Base-by-base conservation (phyloP, 495 filamentous ascomycete species). In the Lasiosphaeris hirsuta region DNA sequence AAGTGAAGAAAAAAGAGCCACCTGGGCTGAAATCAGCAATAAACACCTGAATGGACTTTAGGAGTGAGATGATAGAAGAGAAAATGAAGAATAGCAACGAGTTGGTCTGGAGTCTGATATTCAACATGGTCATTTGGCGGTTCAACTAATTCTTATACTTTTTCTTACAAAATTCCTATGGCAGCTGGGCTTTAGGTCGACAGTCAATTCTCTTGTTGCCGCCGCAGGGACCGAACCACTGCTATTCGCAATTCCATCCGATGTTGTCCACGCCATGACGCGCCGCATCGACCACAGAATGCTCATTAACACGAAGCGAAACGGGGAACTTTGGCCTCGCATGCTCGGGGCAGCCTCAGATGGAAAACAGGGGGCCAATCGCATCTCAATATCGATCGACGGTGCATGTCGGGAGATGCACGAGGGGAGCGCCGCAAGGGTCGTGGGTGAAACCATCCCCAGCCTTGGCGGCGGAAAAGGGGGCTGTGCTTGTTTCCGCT, bases 21-120 rank as follows among this genome's bases (percentile, higher is more conserved):
- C 63, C 62, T 23, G 66, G 66, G 63, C 66, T 59, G 19, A 55
- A 51, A 10, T 40, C 18, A 52, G 43, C 33, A 59, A 10, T 44
- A 51, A 45, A 45, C 35, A 58, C 14, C 48, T n/a, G 15, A 33
- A 14, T 17, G 34, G 30, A 35, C 34, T 3, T 13, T 38, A 15
- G 18, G 45, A 13, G n/a, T 48, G 18, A 44, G 45, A 57, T 23
- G 50, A 39, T 7, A 52, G 17, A 33, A 46, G 35, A 46, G 44
- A 54, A 38, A 39, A 41, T 47, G 13, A 3, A 56, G 9, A 44
- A n/a, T 53, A 9, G 10, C 15, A 5, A 30, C 23, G 23, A 30
- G 5, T 30, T 2, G 5, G 23, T 30, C 5, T 30, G 23, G 23
- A 30, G 5, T 30, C 2, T 30, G 23, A 30, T 30, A 30, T 5